Conservation (phyloP, 768 basidiomycete genomes). For the Tulasnella sp. region DNA sequence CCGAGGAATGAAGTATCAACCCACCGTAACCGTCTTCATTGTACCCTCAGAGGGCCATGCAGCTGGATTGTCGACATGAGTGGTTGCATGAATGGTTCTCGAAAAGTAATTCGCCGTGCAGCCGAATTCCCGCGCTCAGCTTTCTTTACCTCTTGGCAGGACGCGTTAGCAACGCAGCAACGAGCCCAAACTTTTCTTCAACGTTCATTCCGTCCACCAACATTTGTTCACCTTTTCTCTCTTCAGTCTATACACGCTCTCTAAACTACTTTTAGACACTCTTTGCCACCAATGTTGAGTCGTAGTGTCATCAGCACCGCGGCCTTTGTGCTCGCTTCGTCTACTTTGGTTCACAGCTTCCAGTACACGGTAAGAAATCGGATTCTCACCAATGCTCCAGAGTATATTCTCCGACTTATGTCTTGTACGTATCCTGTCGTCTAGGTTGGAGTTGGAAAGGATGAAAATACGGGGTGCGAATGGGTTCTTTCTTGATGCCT, state of each 20-base stretch:
- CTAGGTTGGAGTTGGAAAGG: conserved; percentile 18
- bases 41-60: neutral
- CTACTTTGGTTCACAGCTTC: neutral
- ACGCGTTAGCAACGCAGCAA: neutral
- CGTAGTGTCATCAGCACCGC: neutral
- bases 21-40: neutral
- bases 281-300: neutral
- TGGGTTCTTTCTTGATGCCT: neutral
- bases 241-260: neutral
- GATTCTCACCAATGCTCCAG: neutral
- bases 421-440: neutral
- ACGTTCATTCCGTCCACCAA: neutral
- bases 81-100: neutral
- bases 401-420: neutral
- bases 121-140: neutral
- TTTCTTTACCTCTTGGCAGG: neutral
- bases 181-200: neutral
- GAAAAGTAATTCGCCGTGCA: neutral
- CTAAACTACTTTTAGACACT: neutral
- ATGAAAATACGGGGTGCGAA: conserved; percentile 14
- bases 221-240: neutral
- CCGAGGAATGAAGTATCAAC: neutral
- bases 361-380: conserved; percentile 3
- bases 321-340: conserved; percentile 4
- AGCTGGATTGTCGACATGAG: neutral